A percentile compares a stretch with the other conserved stretches of the same genome.
Conservation (phyloP, 1,139 yeast genomes). For the Protomyces gravidus region DNA sequence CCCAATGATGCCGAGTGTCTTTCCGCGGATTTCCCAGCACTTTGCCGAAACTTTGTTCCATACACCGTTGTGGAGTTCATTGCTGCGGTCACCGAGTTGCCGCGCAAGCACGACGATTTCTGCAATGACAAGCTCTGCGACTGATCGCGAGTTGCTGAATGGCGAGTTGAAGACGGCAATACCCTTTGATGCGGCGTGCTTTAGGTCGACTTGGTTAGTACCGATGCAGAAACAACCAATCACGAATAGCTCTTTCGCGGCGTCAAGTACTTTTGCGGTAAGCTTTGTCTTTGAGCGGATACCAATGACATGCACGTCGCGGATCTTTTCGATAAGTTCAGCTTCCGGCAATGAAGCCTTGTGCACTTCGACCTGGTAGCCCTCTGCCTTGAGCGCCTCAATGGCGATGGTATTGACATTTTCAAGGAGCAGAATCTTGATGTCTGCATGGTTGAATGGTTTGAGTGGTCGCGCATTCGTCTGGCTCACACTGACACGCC, state of each 20-base stretch:
- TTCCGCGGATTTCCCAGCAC: conserved; percentile 99
- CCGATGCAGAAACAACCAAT: conserved; percentile 99
- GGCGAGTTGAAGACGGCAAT: conserved; percentile 98
- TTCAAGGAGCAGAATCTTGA: conserved; percentile 83
- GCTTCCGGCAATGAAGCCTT: conserved; percentile 87
- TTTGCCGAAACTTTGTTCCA: conserved; percentile 95
- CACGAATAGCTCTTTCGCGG: conserved; percentile 83
- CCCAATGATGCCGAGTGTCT: conserved; percentile 93
- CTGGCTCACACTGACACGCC: conserved; percentile 8
- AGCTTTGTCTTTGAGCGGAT: conserved; percentile 94
- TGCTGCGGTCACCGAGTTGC: conserved; percentile 94
- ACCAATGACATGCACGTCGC: conserved; percentile 93
- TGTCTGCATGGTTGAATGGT: conserved; percentile 87
- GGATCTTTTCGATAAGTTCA: conserved; percentile 88
- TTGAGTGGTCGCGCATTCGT: conserved; percentile 45
- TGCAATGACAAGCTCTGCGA: conserved; percentile 95
- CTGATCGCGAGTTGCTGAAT: conserved; percentile 96
- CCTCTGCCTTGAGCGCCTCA: conserved; percentile 76
- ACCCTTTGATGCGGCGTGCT: conserved; percentile 87
- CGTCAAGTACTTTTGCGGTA: conserved; percentile 69
- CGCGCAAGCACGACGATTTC: conserved; percentile 91
- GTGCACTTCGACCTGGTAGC: conserved; percentile 93
- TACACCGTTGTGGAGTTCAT: conserved; percentile 92
- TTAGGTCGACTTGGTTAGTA: conserved; percentile 93
- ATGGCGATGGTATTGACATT: conserved; percentile 92